A percentile compares a stretch with the other conserved stretches of the same genome.
Evolutionary conservation across 441 rosid species (phyloP).

Genomic region (Melastoma candidum): DNA sequence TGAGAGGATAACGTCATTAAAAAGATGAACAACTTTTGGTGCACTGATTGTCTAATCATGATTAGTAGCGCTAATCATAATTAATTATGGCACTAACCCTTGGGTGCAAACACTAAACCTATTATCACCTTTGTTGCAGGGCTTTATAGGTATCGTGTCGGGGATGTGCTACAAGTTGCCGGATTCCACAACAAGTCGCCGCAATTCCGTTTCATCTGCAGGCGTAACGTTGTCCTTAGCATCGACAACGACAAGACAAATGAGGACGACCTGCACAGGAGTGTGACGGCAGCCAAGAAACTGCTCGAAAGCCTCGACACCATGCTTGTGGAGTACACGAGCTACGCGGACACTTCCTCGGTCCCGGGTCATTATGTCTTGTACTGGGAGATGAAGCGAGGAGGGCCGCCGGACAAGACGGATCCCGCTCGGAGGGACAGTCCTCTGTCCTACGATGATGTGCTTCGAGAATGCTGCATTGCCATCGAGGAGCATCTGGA

Average conservation of each 20-base stretch:
- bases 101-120: neutral
- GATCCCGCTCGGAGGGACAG: neutral
- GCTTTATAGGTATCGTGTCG: constrained; percentile 61
- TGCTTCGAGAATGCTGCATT: constrained; percentile 62
- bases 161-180: constrained; percentile 80
- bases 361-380: constrained; percentile 85
- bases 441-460: constrained; percentile 18
- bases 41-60: too few relatives aligned
- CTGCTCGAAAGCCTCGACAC: constrained; percentile 47
- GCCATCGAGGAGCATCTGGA: constrained; percentile 75
- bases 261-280: constrained; percentile 83
- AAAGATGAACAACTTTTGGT: too few relatives aligned
- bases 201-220: constrained; percentile 79
- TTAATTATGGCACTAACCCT: neutral
- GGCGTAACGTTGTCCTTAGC: constrained; percentile 88
- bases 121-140: constrained; percentile 27
- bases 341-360: constrained; percentile 68
- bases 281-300: constrained; percentile 56
- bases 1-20: constrained; percentile 15
- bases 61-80: too few relatives aligned
- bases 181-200: constrained; percentile 82
- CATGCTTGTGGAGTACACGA: constrained; percentile 74
- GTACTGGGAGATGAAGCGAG: constrained; percentile 64
- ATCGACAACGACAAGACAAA: constrained; percentile 84
- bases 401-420: constrained; percentile 6